These are phyloP conservation scores for Castanea sativa DNA, from an alignment of 306 rosid genomes.

Conservation along the genomic window DNA sequence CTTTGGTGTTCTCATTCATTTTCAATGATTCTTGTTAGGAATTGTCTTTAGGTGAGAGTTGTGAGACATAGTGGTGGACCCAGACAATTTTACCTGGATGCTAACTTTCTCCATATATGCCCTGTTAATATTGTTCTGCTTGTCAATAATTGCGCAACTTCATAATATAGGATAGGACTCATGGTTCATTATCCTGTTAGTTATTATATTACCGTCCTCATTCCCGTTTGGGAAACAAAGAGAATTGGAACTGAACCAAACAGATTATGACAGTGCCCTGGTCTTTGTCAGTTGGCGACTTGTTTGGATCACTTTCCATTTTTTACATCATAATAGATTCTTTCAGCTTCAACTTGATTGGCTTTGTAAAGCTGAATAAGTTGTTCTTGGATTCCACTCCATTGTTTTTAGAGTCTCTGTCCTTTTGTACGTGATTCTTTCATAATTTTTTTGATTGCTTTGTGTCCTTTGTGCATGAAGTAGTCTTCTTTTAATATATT, in stretches of 20 bases:
- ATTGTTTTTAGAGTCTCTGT: no score
- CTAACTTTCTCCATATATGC: background rate
- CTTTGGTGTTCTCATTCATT: background rate
- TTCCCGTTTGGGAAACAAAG: background rate
- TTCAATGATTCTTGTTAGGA: background rate
- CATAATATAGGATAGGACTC: background rate
- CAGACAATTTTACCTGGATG: background rate
- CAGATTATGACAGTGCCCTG: background rate
- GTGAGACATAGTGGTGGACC: background rate
- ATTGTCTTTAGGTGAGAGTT: background rate
- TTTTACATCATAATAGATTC: background rate
- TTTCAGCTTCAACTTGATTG: background rate
- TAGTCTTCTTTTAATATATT: no score
- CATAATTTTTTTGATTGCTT: no score
- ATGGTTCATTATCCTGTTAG: background rate
- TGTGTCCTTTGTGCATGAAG: no score
- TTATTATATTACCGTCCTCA: background rate
- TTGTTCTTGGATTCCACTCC: background rate
- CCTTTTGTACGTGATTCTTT: no score
- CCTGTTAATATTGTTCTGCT: background rate
- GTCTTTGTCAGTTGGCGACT: background rate
- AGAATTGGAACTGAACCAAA: background rate
- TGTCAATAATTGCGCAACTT: background rate
- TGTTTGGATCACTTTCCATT: background rate
- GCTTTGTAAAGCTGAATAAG: background rate